Evolutionary conservation across 768 basidiomycete species (phyloP), one percentile per base, ranked within the genome.

Genomic region (Podaxis sp.): DNA sequence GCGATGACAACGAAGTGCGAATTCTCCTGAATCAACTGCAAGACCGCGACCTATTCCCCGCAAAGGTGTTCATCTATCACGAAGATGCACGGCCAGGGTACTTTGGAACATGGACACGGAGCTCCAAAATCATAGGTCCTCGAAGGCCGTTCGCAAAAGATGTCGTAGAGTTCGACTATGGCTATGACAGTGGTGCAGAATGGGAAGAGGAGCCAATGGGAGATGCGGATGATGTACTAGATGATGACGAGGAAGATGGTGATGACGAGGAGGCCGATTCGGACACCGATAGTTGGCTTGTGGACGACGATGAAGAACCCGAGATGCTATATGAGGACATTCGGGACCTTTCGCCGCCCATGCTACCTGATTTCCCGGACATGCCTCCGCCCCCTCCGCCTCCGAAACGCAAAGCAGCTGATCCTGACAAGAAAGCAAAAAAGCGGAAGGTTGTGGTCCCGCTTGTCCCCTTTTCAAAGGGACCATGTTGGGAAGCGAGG

Each of bases 141-240:
- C 87, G 97, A 15, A 85, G 82, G 17, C 96, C 97, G 1, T 89
- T 96, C 64, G 86, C 82, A 2, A 84, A 85, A 66, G 97, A 99
- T 69, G 79, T 85, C 11, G 77, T 89, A 1, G 81, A 84, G 12
- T 82, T 92, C 59, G 95, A 99, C 74, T 99, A 99, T 72, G 84
- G 84, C 4, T 93, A 96, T 70, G 96, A 99, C 76, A 95, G 93
- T 57, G 96, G 93, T 13, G 94, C 89, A 68, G 97, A 99, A 68
- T 99, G 97, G 97, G 93, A 94, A 65, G 92, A 90, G 62, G 95
- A 95, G 71, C 87, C 87, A 22, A 84, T 82, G 2, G 93, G 88
- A 24, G 92, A 86, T 11, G 93, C 89, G 55, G 92, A 92, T 54
- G 89, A 92, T 59, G 84, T 89, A 6, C 77, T 82, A 6, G 88